A percentile compares a stretch with the other conserved stretches of the same genome.
Evolutionary conservation across 2,329 filamentous ascomycete species (phyloP).

Genomic region (Fusarium coffeatum): DNA sequence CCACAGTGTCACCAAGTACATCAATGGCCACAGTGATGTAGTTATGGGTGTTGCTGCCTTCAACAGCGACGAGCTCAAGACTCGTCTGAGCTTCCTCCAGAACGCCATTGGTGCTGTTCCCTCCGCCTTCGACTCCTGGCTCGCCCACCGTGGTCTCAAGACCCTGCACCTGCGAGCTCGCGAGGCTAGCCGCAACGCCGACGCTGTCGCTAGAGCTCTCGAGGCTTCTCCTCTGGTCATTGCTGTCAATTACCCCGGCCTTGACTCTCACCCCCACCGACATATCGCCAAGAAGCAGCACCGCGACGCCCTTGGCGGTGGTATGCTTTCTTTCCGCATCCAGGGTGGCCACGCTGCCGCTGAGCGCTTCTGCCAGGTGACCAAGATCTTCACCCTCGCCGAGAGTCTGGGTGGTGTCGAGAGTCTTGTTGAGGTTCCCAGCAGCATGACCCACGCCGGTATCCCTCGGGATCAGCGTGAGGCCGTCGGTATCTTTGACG

Average conservation of each 20-base stretch:
- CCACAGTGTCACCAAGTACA: constrained; percentile 98
- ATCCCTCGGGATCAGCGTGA: constrained; percentile 93
- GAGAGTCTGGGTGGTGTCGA: constrained; percentile 94
- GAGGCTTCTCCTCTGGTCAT: constrained; percentile 84
- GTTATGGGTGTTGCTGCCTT: constrained; percentile 98
- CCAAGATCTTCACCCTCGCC: constrained; percentile 90
- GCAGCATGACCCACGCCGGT: constrained; percentile 96
- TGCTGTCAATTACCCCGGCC: constrained; percentile 93
- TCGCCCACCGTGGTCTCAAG: constrained; percentile 96
- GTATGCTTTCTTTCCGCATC: constrained; percentile 97
- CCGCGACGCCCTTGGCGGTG: constrained; percentile 91
- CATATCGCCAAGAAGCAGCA: constrained; percentile 90
- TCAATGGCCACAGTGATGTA: constrained; percentile 96
- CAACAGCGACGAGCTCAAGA: constrained; percentile 83
- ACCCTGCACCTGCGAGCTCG: constrained; percentile 92
- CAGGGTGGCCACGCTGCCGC: constrained; percentile 86
- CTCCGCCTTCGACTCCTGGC: constrained; percentile 96
- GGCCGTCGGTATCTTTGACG: constrained; percentile 92
- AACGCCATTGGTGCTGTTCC: constrained; percentile 97
- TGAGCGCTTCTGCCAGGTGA: constrained; percentile 90
- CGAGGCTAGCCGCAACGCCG: constrained; percentile 86
- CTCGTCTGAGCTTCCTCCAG: constrained; percentile 88
- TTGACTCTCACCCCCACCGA: constrained; percentile 87
- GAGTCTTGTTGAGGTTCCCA: constrained; percentile 89
- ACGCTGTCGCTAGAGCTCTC: constrained; percentile 78